Base-by-base conservation (phyloP, 495 filamentous ascomycete genomes). In the Daldinia bambusicola region DNA sequence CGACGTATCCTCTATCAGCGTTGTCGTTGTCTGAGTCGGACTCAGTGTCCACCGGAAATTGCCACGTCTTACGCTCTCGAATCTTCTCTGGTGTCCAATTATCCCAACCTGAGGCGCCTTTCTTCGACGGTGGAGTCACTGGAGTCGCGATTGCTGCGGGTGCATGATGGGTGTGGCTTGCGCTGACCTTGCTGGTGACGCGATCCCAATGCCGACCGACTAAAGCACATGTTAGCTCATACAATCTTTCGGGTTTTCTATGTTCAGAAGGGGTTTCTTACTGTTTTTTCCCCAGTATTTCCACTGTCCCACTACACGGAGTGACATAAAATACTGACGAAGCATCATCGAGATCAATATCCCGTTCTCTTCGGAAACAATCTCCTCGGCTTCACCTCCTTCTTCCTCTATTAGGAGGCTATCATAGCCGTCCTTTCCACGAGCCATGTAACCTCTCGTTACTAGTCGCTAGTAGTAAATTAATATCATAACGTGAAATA, bases 331-430 rank as follows among this genome's bases (percentile, higher is more conserved):
- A 73, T 96, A 97, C 77, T 97, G 94, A 4, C 94, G 88, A 22
- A 97, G 82, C 65, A 97, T 89, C 65, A 89, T 92, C 68, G 89
- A 91, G 69, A 97, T 92, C 31, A 97, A 78, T 4, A 96, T 86
- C 7, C 94, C 94, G 63, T 91, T 93, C 74, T 97, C 94, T 66
- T 97, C 93, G 30, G 85, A 86, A 18, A 97, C 89, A 16, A 97
- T 72, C 74, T 93, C 91, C 71, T 92, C 89, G 2, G 90, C 91
- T 12, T 84, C 77, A 8, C 93, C 93, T 22, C 92, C 92, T 69
- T 91, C 89, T 0, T 87, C 83, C 58, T 89, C 72, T 0, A 91
- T 83, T 8, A 93, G 84, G 8, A 97, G 84, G 20, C 90, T 91
- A 0, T 83, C 80, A 74, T 91, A 97, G 0, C 94, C 94, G 73